Base-by-base conservation (phyloP, 306 rosid genomes). In the Dalbergia cultrata region DNA sequence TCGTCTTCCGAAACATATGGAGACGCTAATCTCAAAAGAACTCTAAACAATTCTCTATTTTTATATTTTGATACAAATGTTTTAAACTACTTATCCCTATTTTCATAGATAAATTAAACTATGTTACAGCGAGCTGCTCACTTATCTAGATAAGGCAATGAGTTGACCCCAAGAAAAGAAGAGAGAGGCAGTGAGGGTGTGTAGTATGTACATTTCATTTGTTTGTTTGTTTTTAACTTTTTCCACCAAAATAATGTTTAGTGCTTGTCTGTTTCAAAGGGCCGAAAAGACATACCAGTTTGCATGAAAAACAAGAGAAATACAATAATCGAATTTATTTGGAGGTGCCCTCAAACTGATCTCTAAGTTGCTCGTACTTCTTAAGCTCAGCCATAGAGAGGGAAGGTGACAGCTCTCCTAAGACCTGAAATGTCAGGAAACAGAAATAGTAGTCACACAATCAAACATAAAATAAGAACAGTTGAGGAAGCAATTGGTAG, bases 321-420 rank as follows among this genome's bases (percentile, higher is more conserved):
- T 37, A 31, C 2, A 67, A 67, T 45, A 17, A 45, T 5, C 18
- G 52, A 72, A 58, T 41, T 88, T 83, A 92, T 81, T 88, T 89
- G 75, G 92, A 83, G 69, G 88, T 62, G 76, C 99, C 97, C 92
- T 92, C 95, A 82, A 95, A 93, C 81, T 91, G 99, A 83, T 91
- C 94, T 67, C 99, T 88, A 69, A 93, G 93, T 75, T 70, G 72
- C 86, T 95, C 98, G 11, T 93, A 91, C 82, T 91, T 95, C 87
- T 87, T 87, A 41, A 95, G 93, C 85, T 95, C 96, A 3, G 92
- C 82, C 84, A 78, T 78, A 21, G 99, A 93, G 43, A 93, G 92
- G 10, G 98, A 95, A 59, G 98, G 98, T 19, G 92, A 74, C 13
- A 93, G 85, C 72, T 93, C 96, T 43, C 63, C 85, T 14, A 93